Conservation (phyloP, 2,329 filamentous ascomycete genomes). For the Colletotrichum acutatum region DNA sequence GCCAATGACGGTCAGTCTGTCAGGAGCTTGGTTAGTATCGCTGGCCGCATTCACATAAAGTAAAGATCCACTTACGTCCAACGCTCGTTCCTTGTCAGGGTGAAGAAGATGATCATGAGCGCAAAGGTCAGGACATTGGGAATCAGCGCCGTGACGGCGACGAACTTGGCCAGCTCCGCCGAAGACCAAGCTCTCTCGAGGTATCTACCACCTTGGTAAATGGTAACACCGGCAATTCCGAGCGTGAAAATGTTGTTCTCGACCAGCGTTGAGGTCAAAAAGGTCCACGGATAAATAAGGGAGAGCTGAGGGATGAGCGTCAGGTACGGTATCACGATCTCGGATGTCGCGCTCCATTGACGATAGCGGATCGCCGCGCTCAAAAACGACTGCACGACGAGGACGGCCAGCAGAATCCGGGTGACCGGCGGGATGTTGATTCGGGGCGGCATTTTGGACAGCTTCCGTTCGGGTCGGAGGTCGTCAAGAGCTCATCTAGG, state of each 20-base stretch:
- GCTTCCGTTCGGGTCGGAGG: slow-evolving; percentile 27
- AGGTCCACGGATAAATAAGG: slow-evolving; percentile 92
- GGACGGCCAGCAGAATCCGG: slow-evolving; percentile 78
- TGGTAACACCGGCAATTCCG: slow-evolving; percentile 77
- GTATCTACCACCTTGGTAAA: slow-evolving; percentile 94
- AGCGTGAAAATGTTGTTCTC: slow-evolving; percentile 94
- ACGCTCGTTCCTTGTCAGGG: slow-evolving; percentile 72
- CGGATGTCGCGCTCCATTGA: slow-evolving; percentile 71
- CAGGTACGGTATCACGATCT: slow-evolving; percentile 85
- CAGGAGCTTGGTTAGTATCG: slow-evolving; percentile 36
- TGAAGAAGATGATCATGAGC: slow-evolving; percentile 79
- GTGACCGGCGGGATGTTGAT: slow-evolving; percentile 95
- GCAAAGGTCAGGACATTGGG: slow-evolving; percentile 83
- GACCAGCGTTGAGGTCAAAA: slow-evolving; percentile 85
- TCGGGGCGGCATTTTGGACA: slow-evolving; percentile 75
- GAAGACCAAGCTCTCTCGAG: slow-evolving; percentile 96
- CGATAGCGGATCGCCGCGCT: slow-evolving; percentile 82
- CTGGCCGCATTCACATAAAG: neutral
- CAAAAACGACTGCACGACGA: slow-evolving; percentile 82
- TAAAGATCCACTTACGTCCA: slow-evolving; percentile 70
- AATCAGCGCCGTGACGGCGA: slow-evolving; percentile 79
- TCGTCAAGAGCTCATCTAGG: slow-evolving; percentile 32
- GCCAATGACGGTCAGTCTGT: slow-evolving; percentile 82
- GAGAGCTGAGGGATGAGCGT: slow-evolving; percentile 86
- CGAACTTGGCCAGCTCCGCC: slow-evolving; percentile 89